A percentile compares a stretch with the other conserved stretches of the same genome.
These are phyloP conservation scores for Linnemannia hyalina DNA, from an alignment of 192 early-diverging fungal genomes.

Conservation along the genomic window DNA sequence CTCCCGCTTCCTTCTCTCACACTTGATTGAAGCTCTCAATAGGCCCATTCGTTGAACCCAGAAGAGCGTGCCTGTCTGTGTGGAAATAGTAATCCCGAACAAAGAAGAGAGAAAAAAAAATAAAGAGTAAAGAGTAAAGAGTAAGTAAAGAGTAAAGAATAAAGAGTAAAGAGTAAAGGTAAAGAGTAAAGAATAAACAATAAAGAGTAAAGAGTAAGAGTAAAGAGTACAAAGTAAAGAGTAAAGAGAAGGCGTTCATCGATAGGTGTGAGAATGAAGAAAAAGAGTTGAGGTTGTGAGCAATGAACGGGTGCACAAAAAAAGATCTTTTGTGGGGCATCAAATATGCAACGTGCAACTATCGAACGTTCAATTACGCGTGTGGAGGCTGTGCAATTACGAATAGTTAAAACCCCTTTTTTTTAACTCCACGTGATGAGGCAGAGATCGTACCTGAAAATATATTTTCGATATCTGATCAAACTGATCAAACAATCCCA, in stretches of 20 bases:
- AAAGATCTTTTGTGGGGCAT: conserved; percentile 11
- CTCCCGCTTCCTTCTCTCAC: background rate
- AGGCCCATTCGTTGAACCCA: background rate
- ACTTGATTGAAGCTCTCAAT: background rate
- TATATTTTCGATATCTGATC: too few species aligned
- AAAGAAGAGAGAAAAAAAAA: background rate
- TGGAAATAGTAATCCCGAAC: background rate
- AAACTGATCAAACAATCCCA: background rate
- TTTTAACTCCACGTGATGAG: background rate
- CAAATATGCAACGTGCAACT: background rate
- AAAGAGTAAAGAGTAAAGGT: background rate
- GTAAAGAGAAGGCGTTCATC: background rate
- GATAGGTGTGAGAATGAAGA: background rate
- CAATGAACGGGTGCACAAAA: background rate
- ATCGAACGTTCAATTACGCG: conserved; percentile 11
- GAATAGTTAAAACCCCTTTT: background rate
- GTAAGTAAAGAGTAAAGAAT: too few species aligned
- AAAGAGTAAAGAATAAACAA: background rate
- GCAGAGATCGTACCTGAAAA: background rate
- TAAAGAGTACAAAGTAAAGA: background rate
- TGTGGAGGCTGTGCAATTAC: conserved; percentile 11
- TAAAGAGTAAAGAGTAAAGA: background rate
- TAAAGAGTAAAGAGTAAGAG: background rate
- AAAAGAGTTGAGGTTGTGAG: background rate
- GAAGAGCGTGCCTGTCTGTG: background rate